These are phyloP conservation scores for Gossypium australe DNA, from an alignment of 345 rosid genomes.

Conservation along the genomic window DNA sequence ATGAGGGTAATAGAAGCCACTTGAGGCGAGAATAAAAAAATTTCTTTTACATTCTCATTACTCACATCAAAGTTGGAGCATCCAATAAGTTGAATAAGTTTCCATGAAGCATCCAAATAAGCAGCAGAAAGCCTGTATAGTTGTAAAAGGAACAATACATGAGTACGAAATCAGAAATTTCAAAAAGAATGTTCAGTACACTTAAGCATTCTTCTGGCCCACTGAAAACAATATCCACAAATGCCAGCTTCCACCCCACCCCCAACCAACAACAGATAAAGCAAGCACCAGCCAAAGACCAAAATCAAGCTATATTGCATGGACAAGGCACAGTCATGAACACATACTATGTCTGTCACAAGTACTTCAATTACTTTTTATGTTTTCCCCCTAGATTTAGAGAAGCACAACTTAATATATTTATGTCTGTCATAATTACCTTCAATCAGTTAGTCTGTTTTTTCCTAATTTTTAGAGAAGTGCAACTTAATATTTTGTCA, in stretches of 20 bases:
- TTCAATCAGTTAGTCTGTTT: background rate
- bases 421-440: background rate
- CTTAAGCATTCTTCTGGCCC: background rate
- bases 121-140: slow-evolving; percentile 52
- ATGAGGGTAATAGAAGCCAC: background rate
- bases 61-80: slow-evolving; percentile 52
- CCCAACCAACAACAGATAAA: background rate
- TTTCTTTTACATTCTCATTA: slow-evolving; percentile 1
- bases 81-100: slow-evolving; percentile 53
- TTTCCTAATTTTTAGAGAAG: background rate
- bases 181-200: background rate
- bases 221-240: background rate
- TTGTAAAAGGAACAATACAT: background rate
- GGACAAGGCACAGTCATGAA: background rate
- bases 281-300: background rate
- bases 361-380: background rate
- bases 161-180: background rate
- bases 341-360: background rate
- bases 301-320: background rate
- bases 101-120: slow-evolving; percentile 64
- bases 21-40: background rate
- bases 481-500: background rate
- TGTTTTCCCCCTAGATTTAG: background rate
- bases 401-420: background rate
- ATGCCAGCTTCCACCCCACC: background rate